phyloP scores from a whole-genome alignment of 768 basidiomycete genomes.

The Podaxis rugospora region DNA sequence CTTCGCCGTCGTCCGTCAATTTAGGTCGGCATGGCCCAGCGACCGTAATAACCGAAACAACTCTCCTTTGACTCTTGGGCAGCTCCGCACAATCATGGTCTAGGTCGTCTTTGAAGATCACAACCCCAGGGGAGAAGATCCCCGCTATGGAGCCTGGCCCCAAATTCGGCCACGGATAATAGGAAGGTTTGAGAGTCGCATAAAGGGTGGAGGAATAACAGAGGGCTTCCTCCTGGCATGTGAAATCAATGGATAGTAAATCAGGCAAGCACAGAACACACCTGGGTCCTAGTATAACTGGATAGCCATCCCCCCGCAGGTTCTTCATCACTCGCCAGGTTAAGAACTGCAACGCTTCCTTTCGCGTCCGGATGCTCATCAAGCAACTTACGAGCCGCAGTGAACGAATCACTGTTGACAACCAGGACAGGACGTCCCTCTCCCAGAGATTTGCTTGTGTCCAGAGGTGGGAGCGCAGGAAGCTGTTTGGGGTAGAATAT shows the following conservation, averaged over 20 bases:
- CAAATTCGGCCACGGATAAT: constrained; percentile 45
- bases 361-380: constrained; percentile 19
- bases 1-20: constrained; percentile 23
- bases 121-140: constrained; percentile 39
- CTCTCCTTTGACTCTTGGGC: constrained; percentile 21
- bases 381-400: constrained; percentile 28
- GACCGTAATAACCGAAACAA: constrained; percentile 43
- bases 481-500: constrained; percentile 25
- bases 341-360: constrained; percentile 31
- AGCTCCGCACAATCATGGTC: constrained; percentile 37
- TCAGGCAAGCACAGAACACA: constrained; percentile 4
- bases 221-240: constrained; percentile 38
- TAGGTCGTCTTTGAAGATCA: constrained; percentile 44
- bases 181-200: constrained; percentile 31
- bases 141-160: constrained; percentile 36
- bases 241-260: background rate
- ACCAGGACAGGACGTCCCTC: constrained; percentile 16
- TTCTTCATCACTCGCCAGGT: constrained; percentile 32
- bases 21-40: constrained; percentile 32
- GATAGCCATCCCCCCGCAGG: constrained; percentile 29
- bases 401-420: constrained; percentile 34
- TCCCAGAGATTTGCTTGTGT: constrained; percentile 11
- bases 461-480: constrained; percentile 17
- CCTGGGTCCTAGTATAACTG: constrained; percentile 28
- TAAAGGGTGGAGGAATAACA: constrained; percentile 47